phyloP scores from a whole-genome alignment of 2,329 filamentous ascomycete genomes.

The Beauveria scarabaeidicola region DNA sequence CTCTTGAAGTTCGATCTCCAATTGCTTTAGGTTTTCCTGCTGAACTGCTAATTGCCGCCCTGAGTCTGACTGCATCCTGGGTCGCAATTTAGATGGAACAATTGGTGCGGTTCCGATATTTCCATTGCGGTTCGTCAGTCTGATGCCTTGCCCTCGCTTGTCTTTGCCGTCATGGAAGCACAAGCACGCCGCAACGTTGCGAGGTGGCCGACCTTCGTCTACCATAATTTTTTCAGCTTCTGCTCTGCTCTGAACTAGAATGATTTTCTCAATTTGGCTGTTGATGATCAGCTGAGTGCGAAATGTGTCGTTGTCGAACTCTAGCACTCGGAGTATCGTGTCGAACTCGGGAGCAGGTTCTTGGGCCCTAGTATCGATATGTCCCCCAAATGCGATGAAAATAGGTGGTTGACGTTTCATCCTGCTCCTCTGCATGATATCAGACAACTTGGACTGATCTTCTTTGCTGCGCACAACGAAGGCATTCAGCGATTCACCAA shows the following conservation, averaged over 20 bases:
- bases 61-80: constrained; percentile 75
- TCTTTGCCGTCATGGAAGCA: constrained; percentile 52
- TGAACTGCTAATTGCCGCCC: constrained; percentile 54
- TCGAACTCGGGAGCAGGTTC: constrained; percentile 67
- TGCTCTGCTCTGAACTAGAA: constrained; percentile 61
- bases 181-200: constrained; percentile 67
- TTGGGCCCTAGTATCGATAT: constrained; percentile 32
- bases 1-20: constrained; percentile 45
- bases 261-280: constrained; percentile 71
- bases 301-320: constrained; percentile 72
- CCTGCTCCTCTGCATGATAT: constrained; percentile 52
- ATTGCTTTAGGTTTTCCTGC: constrained; percentile 40
- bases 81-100: constrained; percentile 39
- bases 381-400: constrained; percentile 29
- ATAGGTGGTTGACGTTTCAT: constrained; percentile 40
- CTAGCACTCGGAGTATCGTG: constrained; percentile 72
- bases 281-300: constrained; percentile 78
- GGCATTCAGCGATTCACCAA: constrained; percentile 61
- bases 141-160: constrained; percentile 48
- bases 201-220: constrained; percentile 44
- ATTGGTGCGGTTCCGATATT: constrained; percentile 34
- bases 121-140: constrained; percentile 39
- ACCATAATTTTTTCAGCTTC: constrained; percentile 66
- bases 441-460: constrained; percentile 62
- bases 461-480: constrained; percentile 74